Conservation (phyloP, 306 rosid species). For the Begonia peltatifolia region DNA sequence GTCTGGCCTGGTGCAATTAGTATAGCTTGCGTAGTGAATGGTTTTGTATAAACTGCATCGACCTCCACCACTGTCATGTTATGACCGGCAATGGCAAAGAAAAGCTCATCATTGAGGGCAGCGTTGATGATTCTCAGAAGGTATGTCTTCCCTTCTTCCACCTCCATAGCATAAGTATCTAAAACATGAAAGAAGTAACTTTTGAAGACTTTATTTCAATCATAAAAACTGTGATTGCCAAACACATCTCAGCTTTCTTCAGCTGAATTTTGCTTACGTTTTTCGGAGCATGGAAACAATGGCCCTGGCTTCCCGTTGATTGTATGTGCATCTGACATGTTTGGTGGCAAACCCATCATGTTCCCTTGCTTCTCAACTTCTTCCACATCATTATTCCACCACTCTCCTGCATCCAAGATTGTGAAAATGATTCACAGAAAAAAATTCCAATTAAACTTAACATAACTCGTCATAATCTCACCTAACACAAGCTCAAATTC, state of each 20-base stretch:
- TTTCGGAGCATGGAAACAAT: constrained; percentile 76
- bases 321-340: constrained; percentile 82
- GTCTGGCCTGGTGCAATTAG: constrained; percentile 81
- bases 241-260: neutral
- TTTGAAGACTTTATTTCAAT: neutral
- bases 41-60: constrained; percentile 80
- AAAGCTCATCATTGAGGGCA: constrained; percentile 61
- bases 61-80: constrained; percentile 77
- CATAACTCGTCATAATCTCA: constrained; percentile 2
- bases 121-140: constrained; percentile 60
- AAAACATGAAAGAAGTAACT: constrained; percentile 1
- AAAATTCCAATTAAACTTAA: neutral
- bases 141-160: constrained; percentile 58
- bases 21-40: constrained; percentile 55
- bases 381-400: constrained; percentile 84
- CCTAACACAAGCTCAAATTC: constrained; percentile 52
- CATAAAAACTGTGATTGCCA: neutral
- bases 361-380: constrained; percentile 51
- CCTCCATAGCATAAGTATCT: constrained; percentile 76
- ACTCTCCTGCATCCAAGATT: constrained; percentile 35
- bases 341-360: constrained; percentile 62
- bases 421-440: neutral
- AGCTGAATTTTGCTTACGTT: constrained; percentile 32
- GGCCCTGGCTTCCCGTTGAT: constrained; percentile 95
- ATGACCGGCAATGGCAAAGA: constrained; percentile 64